phyloP scores from a whole-genome alignment of 208 protist genomes.

The Trypanosoma mega region DNA sequence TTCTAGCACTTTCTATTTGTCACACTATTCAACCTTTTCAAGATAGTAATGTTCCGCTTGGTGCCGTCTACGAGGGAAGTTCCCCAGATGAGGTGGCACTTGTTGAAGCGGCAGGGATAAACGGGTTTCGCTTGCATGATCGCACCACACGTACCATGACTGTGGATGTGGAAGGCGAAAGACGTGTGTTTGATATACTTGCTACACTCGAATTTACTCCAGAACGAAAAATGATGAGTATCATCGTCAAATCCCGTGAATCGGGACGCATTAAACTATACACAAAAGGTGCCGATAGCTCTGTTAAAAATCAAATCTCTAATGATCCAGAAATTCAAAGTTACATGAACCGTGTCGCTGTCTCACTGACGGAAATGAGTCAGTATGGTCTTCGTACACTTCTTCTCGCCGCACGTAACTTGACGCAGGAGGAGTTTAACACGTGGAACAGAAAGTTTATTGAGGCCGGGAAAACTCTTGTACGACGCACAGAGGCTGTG shows the following conservation, averaged over 20 bases:
- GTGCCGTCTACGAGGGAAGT: conserved; percentile 86
- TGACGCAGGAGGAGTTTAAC: conserved; percentile 59
- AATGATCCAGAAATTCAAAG: conserved; percentile 41
- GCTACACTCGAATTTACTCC: conserved; percentile 88
- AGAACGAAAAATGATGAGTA: conserved; percentile 92
- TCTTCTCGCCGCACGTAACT: conserved; percentile 63
- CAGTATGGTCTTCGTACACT: conserved; percentile 85
- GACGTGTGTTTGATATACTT: conserved; percentile 74
- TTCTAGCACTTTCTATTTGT: conserved; percentile 77
- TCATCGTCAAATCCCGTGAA: conserved; percentile 71
- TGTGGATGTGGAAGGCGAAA: conserved; percentile 23
- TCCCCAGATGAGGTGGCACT: conserved; percentile 94
- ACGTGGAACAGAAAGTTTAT: conserved; percentile 60
- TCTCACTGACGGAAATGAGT: conserved; percentile 75
- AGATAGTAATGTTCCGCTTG: conserved; percentile 27
- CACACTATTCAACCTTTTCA: conserved; percentile 87
- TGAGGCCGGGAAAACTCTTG: conserved; percentile 51
- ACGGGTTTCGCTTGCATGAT: conserved; percentile 62
- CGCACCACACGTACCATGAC: conserved; percentile 65
- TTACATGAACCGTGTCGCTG: conserved; percentile 40
- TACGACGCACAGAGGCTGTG: conserved; percentile 54
- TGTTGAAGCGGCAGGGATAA: conserved; percentile 68
- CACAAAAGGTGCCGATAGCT: conserved; percentile 91
- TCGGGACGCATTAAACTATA: conserved; percentile 77
- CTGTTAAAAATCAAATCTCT: conserved; percentile 54